Percentiles rank a stretch among this genome's conserved stretches.
These are phyloP conservation scores for Tuber umbilicatum DNA, from an alignment of 495 filamentous ascomycete genomes.

Conservation along the genomic window DNA sequence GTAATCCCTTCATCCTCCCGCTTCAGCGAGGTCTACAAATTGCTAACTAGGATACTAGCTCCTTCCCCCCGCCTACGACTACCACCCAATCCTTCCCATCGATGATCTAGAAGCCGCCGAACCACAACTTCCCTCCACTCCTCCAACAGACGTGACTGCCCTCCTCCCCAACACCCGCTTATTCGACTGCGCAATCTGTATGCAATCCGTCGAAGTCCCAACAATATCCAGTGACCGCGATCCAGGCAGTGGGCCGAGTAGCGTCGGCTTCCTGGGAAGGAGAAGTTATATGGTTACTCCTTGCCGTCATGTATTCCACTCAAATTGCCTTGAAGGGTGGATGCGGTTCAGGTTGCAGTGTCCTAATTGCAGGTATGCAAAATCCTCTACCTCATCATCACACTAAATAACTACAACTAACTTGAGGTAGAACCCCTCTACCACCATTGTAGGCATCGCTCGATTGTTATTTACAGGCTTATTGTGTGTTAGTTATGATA, in stretches of 20 bases:
- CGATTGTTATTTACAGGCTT: neutral
- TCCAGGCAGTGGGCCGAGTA: conserved; percentile 49
- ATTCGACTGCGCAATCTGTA: conserved; percentile 92
- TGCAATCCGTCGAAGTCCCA: conserved; percentile 82
- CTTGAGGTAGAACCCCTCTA: conserved; percentile 21
- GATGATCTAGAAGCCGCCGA: conserved; percentile 64
- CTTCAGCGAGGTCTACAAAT: conserved; percentile 55
- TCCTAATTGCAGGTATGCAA: conserved; percentile 85
- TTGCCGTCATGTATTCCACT: conserved; percentile 94
- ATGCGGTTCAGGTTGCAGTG: conserved; percentile 88
- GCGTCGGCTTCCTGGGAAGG: conserved; percentile 65
- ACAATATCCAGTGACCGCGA: conserved; percentile 56
- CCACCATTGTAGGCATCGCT: conserved; percentile 20
- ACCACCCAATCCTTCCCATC: conserved; percentile 84
- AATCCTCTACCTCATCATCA: neutral
- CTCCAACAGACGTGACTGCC: conserved; percentile 8
- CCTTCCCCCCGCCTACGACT: conserved; percentile 78
- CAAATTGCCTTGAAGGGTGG: conserved; percentile 88
- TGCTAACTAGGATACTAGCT: conserved; percentile 40
- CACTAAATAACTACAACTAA: neutral
- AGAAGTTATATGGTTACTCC: conserved; percentile 94
- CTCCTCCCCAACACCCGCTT: conserved; percentile 47
- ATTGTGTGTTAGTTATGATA: neutral
- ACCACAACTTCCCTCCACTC: conserved; percentile 31
- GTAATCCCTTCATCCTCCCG: conserved; percentile 34